Base-by-base conservation (phyloP, 371 early-diverging fungal genomes). In the Rhizomucor miehei region DNA sequence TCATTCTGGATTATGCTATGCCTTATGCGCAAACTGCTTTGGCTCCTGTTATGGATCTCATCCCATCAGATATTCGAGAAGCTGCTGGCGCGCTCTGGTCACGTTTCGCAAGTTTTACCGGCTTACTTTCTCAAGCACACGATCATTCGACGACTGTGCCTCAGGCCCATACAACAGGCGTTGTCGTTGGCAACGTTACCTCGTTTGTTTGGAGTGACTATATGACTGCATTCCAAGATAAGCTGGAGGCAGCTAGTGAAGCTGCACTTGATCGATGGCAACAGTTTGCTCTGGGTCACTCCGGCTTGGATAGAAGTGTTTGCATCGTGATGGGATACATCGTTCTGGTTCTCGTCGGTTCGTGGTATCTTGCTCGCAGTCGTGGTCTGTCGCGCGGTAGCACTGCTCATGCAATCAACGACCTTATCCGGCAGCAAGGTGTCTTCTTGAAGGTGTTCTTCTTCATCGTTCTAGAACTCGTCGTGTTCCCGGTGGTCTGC, bases 401-500 rank as follows among this genome's bases (percentile, higher is more conserved):
- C 17, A 24, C 36, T 38, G 55, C 45, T 44, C 51, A 37, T 46
- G 41, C 67, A 2, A 52, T 80, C 16, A 76, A 73, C 21, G 77
- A 82, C 16, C 59, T 74, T n/a, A 68, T 85, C 48, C 73, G 75
- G 11, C 82, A 85, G 48, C 81, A 79, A 56, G 81, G 83, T 17
- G 80, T 80, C 1, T 82, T 85, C 39, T 60, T 83, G 20, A 85
- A 85, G 54, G 84, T 92, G 5, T 71, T 81, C 6, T 85, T 92
- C 61, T 94, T 97, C 62, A 81, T 95, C 24, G 68, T 79, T 6
- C 78, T 93, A 35, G 98, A 97, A 68, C 80, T 97, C 35, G 77
- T 87, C 10, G 57, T 85, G 34, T 96, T 97, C 67, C 98, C 98
- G 1, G 72, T 87, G 12, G 78, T 89, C 48, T 95, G 93, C 63